Evolutionary conservation across 495 filamentous ascomycete species (phyloP), one percentile per base, ranked within the genome.

Genomic region (Acidomyces sp.): DNA sequence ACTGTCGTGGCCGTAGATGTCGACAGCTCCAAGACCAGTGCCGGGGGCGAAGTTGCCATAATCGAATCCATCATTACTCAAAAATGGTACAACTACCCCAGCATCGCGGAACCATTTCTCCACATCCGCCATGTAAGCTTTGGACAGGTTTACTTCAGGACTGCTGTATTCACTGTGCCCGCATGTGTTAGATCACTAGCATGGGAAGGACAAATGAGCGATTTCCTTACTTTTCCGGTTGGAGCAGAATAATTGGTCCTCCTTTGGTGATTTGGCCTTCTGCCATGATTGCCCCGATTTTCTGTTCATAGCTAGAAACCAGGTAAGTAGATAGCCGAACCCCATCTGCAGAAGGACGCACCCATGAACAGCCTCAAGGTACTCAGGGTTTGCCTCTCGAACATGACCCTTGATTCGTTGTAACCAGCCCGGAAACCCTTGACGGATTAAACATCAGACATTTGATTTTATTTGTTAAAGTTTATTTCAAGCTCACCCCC

Each of bases 201-300:
- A n/a, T n/a, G n/a, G n/a, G n/a, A n/a, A n/a, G n/a, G n/a, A n/a
- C n/a, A n/a, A n/a, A n/a, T n/a, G n/a, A n/a, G n/a, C n/a, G n/a
- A n/a, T n/a, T n/a, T n/a, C n/a, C n/a, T n/a, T n/a, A n/a, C n/a
- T 86, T 87, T 52, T 87, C 83, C 0, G 80, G 79, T 60, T 90
- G 83, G 28, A 78, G 66, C 2, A 86, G 63, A 37, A 87, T 83
- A 17, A 87, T 66, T 0, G 80, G 80, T 1, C 83, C 82, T 4
- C 78, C 82, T 45, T 85, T 80, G 1, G 79, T 84, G 45, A 87
- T 82, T 45, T 87, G 81, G 3, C 72, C 75, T 21, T 74, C 70
- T 6, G 82, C 79, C 49, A 90, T 74, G 9, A 79, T 71, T 18
- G 63, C 60, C 22, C 68, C 70, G 44, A 82, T 65, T 22, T 71